Evolutionary conservation across 1,284 basidiomycete genomes (phyloP), one percentile per base, ranked within the genome.

Genomic region (Papiliotrema flavescens): DNA sequence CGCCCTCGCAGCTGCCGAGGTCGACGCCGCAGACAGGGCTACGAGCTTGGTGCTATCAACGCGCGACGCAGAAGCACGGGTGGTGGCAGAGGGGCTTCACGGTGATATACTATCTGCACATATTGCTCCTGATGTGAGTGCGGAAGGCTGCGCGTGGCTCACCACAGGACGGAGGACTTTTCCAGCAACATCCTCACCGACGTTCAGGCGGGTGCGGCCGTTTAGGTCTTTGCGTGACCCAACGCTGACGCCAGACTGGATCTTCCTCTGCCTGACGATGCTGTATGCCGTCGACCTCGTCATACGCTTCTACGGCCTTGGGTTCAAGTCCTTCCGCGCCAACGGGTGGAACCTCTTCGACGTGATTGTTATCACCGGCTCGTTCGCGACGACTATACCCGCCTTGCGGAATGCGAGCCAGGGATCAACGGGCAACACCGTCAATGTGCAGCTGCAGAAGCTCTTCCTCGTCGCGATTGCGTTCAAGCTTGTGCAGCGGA

Each of bases 311-410:
- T 83, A 83, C 62, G 95, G 95, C 0, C 81, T 98, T 3, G 93
- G 94, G 0, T 88, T 88, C 84, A 76, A 76, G 17, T 89, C 87
- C 66, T 98, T 90, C 80, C 81, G 82, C 20, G 83, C 86, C 24
- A 94, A 95, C 65, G 89, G 92, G 1, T 93, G 90, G 88, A 97
- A 96, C 70, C 67, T 93, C 2, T 98, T 95, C 76, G 95, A 98
- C 65, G 78, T 95, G 28, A 70, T 92, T 22, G 86, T 92, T 35
- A 85, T 93, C 17, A 78, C 79, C 0, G 95, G 95, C 6, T 89
- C 88, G 63, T 85, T 96, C 43, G 81, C 85, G 20, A 94, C 93
- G 0, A 96, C 90, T 1, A 76, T 96, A 23, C 80, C 90, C 9
- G 84, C 89, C 23, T 81, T 85, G 2, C 81, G 86, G 59, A 54